Evolutionary conservation across 1,284 basidiomycete genomes (phyloP).

Genomic region (Xerocomus cyaneibrunnescens): DNA sequence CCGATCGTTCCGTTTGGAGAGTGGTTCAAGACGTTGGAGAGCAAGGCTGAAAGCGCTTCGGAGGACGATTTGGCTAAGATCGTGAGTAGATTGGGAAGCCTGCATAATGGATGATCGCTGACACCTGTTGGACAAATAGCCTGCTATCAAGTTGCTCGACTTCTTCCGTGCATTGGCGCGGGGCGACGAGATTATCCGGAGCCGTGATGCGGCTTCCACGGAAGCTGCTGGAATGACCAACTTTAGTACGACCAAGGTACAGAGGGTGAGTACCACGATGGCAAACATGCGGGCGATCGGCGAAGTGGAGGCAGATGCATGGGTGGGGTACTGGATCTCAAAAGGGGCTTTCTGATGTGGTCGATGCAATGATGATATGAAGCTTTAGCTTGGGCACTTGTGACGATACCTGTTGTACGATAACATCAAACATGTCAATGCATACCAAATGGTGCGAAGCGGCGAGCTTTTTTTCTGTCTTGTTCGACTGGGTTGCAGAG

Average conservation of each 20-base stretch:
- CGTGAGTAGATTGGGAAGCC: constrained; percentile 14
- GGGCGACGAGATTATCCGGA: constrained; percentile 14
- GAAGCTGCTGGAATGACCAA: constrained; percentile 24
- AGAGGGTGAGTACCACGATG: constrained; percentile 22
- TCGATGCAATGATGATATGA: no score
- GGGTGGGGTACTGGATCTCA: constrained; percentile 29
- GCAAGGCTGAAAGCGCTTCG: constrained; percentile 16
- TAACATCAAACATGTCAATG: no score
- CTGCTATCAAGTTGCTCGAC: constrained; percentile 32
- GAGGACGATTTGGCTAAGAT: constrained; percentile 19
- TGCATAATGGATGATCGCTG: not conserved
- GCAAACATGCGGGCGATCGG: constrained; percentile 23
- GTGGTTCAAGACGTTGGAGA: constrained; percentile 27
- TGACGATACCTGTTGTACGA: no score
- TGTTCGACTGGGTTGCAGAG: no score
- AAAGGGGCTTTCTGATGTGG: constrained; percentile 16
- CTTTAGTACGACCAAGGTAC: constrained; percentile 21
- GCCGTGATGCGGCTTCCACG: not conserved
- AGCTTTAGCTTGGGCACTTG: no score
- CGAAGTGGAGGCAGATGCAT: constrained; percentile 21
- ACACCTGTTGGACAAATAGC: constrained; percentile 10
- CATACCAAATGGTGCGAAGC: no score
- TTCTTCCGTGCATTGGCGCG: constrained; percentile 23
- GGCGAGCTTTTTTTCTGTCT: no score
- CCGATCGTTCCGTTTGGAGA: constrained; percentile 24